Evolutionary conservation across 768 basidiomycete genomes (phyloP).

Genomic region (Pleurotus salmoneostramineus): DNA sequence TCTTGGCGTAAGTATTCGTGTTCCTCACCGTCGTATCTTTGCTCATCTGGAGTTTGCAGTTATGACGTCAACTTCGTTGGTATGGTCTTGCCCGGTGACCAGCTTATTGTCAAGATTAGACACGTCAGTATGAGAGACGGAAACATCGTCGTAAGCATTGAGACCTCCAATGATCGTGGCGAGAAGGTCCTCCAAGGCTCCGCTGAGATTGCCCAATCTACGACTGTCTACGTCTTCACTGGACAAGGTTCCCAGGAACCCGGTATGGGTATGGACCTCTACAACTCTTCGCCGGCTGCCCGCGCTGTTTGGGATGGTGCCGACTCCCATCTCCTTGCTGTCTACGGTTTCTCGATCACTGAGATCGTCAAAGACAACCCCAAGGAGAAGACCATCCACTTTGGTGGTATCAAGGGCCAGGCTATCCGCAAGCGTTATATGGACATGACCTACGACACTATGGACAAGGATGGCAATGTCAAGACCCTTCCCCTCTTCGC

Average conservation of each 20-base stretch:
- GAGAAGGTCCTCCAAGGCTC: conserved; percentile 92
- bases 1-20: conserved; percentile 62
- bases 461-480: conserved; percentile 94
- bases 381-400: conserved; percentile 97
- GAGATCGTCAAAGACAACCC: conserved; percentile 99
- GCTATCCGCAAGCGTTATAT: conserved; percentile 99
- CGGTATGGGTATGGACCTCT: conserved; percentile 99
- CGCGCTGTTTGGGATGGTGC: conserved; percentile 97
- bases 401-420: conserved; percentile 98
- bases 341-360: conserved; percentile 97
- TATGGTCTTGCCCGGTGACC: conserved; percentile 92
- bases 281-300: conserved; percentile 88
- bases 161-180: conserved; percentile 78
- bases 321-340: conserved; percentile 87
- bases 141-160: conserved; percentile 87
- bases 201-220: conserved; percentile 90
- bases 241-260: conserved; percentile 98
- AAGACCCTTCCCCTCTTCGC: conserved; percentile 95
- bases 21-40: conserved; percentile 3
- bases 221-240: conserved; percentile 95
- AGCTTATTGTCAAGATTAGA: conserved; percentile 80
- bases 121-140: conserved; percentile 92
- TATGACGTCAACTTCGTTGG: conserved; percentile 96
- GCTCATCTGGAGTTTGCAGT: conserved; percentile 29
- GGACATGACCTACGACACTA: conserved; percentile 98